phyloP scores from a whole-genome alignment of 495 filamentous ascomycete species.

The Cairneyella variabilis region DNA sequence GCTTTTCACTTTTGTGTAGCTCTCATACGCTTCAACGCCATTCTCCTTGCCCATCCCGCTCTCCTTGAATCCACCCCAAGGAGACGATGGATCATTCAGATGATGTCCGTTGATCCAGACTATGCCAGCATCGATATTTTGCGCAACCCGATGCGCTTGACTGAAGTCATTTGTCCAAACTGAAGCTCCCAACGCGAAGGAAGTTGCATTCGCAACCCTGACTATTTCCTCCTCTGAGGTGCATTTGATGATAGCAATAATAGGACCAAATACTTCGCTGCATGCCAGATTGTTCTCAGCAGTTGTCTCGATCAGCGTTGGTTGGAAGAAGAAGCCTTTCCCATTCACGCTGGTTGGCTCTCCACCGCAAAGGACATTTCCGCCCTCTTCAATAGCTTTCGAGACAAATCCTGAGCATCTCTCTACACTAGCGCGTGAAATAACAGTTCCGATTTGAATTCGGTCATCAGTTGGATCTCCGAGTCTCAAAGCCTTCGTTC shows the following conservation, averaged over 20 bases:
- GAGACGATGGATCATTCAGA: conserved; percentile 61
- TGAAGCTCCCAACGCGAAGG: conserved; percentile 56
- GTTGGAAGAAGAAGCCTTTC: conserved; percentile 55
- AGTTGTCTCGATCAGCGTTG: conserved; percentile 45
- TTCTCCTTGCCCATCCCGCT: conserved; percentile 91
- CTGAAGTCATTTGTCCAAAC: conserved; percentile 56
- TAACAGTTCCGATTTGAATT: conserved; percentile 41
- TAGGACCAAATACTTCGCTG: conserved; percentile 62
- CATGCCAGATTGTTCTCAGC: conserved; percentile 28
- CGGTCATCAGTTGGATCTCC: conserved; percentile 42
- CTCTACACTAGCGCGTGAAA: conserved; percentile 35
- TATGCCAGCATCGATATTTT: conserved; percentile 54
- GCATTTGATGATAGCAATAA: conserved; percentile 75
- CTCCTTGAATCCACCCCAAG: conserved; percentile 89
- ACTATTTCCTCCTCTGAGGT: conserved; percentile 79
- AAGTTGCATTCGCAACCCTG: conserved; percentile 78
- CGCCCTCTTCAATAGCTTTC: conserved; percentile 28
- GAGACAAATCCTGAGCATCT: conserved; percentile 36
- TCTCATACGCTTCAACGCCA: conserved; percentile 83
- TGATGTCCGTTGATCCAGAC: conserved; percentile 63
- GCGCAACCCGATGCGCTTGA: conserved; percentile 53
- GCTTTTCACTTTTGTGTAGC: conserved; percentile 78
- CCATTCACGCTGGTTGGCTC: conserved; percentile 32
- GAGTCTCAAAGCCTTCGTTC: conserved; percentile 31
- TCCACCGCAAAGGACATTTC: conserved; percentile 32